Percentiles rank a stretch among this genome's conserved stretches.
These are phyloP conservation scores for Quercus bicolor DNA, from an alignment of 306 rosid species.

Conservation along the genomic window DNA sequence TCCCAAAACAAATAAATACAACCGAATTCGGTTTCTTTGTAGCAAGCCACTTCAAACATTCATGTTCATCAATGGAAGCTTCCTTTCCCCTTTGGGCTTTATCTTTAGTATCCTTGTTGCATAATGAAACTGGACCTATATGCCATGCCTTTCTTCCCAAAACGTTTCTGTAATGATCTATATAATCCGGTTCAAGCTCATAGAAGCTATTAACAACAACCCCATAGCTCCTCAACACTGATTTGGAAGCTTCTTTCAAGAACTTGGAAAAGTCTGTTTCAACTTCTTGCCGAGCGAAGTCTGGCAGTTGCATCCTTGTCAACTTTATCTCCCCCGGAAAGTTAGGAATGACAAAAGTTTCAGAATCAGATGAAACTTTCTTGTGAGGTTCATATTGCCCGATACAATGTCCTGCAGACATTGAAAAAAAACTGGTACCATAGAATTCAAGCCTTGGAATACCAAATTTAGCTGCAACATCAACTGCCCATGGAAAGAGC, in stretches of 20 bases:
- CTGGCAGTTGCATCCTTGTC: neutral
- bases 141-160: slow-evolving; percentile 51
- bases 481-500: no score
- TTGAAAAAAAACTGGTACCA: no score
- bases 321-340: no score
- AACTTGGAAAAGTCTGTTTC: neutral
- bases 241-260: slow-evolving; percentile 6
- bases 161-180: slow-evolving; percentile 31
- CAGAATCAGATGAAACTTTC: no score
- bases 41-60: slow-evolving; percentile 36
- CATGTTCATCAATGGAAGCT: neutral
- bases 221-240: slow-evolving; percentile 38
- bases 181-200: slow-evolving; percentile 50
- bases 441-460: no score
- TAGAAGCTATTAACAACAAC: slow-evolving; percentile 49
- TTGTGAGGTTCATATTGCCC: no score
- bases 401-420: no score
- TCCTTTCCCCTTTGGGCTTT: slow-evolving; percentile 14
- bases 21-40: slow-evolving; percentile 29
- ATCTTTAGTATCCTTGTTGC: neutral
- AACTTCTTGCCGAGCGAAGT: neutral
- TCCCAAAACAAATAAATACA: slow-evolving; percentile 38
- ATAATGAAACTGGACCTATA: slow-evolving; percentile 53
- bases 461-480: no score
- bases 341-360: no score